Evolutionary conservation across 768 basidiomycete genomes (phyloP).

Genomic region (Suillus placidus): DNA sequence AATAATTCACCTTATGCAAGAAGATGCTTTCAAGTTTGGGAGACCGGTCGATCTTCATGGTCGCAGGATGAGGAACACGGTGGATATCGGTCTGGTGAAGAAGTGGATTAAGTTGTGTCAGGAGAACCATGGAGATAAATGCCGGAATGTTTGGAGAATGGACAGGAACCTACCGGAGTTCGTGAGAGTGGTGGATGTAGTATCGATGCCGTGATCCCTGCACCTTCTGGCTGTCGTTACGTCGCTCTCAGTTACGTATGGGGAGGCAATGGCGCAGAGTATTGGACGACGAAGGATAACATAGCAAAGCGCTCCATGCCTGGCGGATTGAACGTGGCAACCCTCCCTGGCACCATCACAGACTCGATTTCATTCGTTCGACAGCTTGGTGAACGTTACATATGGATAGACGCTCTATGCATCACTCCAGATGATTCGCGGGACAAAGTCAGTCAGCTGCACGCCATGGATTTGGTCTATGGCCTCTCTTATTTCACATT

Average conservation of each 20-base stretch:
- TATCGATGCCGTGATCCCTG: too few relatives aligned
- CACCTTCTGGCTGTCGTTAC: too few relatives aligned
- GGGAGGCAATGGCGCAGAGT: too few relatives aligned
- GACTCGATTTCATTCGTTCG: constrained; percentile 25
- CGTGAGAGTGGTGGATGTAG: too few relatives aligned
- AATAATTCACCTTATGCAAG: constrained; percentile 1
- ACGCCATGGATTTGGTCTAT: constrained; percentile 24
- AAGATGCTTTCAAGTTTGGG: constrained; percentile 6
- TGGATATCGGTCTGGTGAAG: constrained; percentile 5
- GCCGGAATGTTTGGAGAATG: too few relatives aligned
- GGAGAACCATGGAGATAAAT: too few relatives aligned
- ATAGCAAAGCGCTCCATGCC: too few relatives aligned
- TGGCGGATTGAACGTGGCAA: constrained; percentile 11
- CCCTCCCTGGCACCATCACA: constrained; percentile 20
- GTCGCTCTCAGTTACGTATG: too few relatives aligned
- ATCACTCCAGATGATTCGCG: constrained; percentile 26
- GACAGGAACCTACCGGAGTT: too few relatives aligned
- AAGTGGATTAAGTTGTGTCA: constrained; percentile 1
- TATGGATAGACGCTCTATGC: constrained; percentile 30
- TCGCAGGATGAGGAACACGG: constrained; percentile 5
- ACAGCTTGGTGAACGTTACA: constrained; percentile 23
- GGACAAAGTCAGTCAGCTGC: constrained; percentile 22
- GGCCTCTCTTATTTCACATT: constrained; percentile 21
- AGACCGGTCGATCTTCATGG: constrained; percentile 1
- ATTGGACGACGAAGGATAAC: too few relatives aligned